Percentiles rank a stretch among this genome's conserved stretches.
These are phyloP conservation scores for Agrostemma githago DNA, from an alignment of 148 eudicot genomes.

Conservation along the genomic window DNA sequence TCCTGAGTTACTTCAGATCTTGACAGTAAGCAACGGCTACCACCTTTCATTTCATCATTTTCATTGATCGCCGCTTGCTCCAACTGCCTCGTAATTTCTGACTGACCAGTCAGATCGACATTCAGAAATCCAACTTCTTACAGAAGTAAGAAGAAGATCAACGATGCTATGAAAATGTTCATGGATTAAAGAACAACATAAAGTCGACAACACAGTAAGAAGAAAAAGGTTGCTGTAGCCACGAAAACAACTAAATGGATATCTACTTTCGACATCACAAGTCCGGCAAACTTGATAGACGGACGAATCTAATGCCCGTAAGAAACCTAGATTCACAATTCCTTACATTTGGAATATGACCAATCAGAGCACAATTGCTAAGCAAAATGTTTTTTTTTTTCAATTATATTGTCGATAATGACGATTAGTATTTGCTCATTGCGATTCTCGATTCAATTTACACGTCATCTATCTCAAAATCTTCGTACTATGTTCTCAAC, in stretches of 20 bases:
- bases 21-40: slow-evolving; percentile 54
- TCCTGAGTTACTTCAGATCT: slow-evolving; percentile 74
- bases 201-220: neutral
- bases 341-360: neutral
- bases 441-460: neutral
- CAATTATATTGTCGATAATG: neutral
- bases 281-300: neutral
- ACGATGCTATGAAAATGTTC: slow-evolving; percentile 11
- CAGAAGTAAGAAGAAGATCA: slow-evolving; percentile 22
- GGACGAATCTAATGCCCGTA: neutral
- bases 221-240: neutral
- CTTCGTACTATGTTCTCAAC: neutral
- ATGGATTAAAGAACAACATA: neutral
- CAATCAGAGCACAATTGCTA: neutral
- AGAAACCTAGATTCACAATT: neutral
- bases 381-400: neutral
- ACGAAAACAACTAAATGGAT: neutral
- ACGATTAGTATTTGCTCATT: neutral
- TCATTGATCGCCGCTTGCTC: slow-evolving; percentile 48
- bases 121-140: slow-evolving; percentile 43
- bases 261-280: slow-evolving; percentile 3
- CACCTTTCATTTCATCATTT: slow-evolving; percentile 37
- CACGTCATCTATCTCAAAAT: neutral
- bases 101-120: slow-evolving; percentile 88
- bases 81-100: slow-evolving; percentile 83